phyloP scores from a whole-genome alignment of 176 grass and related monocot genomes.

The Poa annua region DNA sequence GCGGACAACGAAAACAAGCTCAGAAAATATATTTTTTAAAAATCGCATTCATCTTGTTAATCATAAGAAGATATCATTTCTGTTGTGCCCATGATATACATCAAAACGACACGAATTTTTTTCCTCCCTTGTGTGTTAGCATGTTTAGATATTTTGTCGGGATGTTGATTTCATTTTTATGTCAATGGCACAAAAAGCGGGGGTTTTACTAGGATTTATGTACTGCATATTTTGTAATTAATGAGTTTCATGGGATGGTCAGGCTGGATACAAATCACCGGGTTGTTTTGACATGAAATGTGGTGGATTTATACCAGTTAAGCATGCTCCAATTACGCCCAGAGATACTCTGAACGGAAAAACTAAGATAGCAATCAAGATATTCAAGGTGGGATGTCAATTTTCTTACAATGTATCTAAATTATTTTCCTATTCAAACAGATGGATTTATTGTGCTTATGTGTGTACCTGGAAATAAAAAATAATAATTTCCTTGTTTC shows the following conservation, averaged over 20 bases:
- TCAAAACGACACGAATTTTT: neutral
- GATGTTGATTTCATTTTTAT: neutral
- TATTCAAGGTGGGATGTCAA: slow-evolving; percentile 19
- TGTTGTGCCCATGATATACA: neutral
- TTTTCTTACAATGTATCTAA: neutral
- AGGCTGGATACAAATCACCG: neutral
- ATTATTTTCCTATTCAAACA: neutral
- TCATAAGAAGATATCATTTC: neutral
- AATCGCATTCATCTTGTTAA: neutral
- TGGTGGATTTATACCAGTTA: slow-evolving; percentile 6
- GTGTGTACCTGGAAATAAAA: too few relatives aligned
- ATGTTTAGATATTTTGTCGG: neutral
- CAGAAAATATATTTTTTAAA: neutral
- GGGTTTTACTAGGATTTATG: neutral
- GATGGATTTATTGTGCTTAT: neutral
- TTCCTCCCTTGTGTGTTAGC: neutral
- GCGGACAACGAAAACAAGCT: too few relatives aligned
- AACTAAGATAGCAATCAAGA: slow-evolving; percentile 28
- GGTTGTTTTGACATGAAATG: slow-evolving; percentile 16
- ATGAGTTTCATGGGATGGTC: neutral
- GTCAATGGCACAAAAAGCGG: neutral
- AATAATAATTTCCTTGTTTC: neutral
- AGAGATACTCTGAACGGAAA: neutral
- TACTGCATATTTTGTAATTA: neutral
- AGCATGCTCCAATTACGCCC: neutral